These are phyloP conservation scores for Fusarium siculi DNA, from an alignment of 2,329 filamentous ascomycete genomes.

Conservation along the genomic window DNA sequence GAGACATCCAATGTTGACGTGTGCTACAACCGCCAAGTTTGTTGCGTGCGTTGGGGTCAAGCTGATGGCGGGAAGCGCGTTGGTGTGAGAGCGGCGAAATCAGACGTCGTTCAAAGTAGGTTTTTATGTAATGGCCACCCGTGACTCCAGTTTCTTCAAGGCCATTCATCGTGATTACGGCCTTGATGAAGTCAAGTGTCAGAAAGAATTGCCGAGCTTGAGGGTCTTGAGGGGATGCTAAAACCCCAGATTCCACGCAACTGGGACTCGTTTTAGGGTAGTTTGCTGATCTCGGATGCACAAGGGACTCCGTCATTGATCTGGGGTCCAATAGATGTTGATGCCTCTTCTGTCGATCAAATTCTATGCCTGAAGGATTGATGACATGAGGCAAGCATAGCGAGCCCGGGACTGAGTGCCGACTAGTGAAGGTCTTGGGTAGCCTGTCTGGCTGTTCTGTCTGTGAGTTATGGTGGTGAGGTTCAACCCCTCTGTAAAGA, in stretches of 20 bases:
- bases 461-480: not conserved
- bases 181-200: not conserved
- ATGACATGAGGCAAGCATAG: not conserved
- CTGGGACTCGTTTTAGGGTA: constrained; percentile 16
- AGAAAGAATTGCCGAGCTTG: not conserved
- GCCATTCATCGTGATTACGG: not conserved
- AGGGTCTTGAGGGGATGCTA: not conserved
- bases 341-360: not conserved
- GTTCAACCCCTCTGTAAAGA: not conserved
- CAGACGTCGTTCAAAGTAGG: not conserved
- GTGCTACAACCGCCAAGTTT: constrained; percentile 11
- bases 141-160: not conserved
- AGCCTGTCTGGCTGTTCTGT: not conserved
- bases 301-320: constrained; percentile 13
- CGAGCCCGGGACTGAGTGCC: not conserved
- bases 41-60: constrained; percentile 6
- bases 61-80: not conserved
- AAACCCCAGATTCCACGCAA: constrained; percentile 23
- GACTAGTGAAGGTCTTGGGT: no score
- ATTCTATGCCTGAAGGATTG: not conserved
- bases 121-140: not conserved
- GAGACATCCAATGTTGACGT: constrained; percentile 6
- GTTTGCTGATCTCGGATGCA: constrained; percentile 9
- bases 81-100: constrained; percentile 27
- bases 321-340: not conserved